Evolutionary conservation across 108 stramenopile genomes (phyloP).

Genomic region (Cyclotella atomus): DNA sequence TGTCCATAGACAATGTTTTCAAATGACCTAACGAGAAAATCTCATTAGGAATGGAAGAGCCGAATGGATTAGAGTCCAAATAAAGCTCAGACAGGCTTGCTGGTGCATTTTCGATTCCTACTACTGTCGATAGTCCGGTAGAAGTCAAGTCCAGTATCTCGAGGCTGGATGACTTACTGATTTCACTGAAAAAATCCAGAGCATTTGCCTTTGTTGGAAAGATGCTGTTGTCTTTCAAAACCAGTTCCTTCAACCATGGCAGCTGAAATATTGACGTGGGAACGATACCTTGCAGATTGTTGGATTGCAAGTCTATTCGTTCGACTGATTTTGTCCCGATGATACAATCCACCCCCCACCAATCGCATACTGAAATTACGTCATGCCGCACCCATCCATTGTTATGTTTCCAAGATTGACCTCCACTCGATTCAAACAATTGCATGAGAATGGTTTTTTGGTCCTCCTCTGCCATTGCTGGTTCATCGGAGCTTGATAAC

Average conservation of each 20-base stretch:
- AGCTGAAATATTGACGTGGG: slow-evolving; percentile 14
- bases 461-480: not conserved
- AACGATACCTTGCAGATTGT: slow-evolving; percentile 20
- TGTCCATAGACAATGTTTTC: slow-evolving; percentile 10
- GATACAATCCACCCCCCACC: slow-evolving; percentile 26
- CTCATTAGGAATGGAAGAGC: slow-evolving; percentile 22
- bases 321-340: not conserved
- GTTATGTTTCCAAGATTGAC: slow-evolving; percentile 11
- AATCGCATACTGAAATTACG: slow-evolving; percentile 20
- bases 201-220: slow-evolving; percentile 1
- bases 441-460: slow-evolving; percentile 30
- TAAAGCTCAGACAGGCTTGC: slow-evolving; percentile 12
- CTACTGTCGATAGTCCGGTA: slow-evolving; percentile 8
- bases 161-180: not conserved
- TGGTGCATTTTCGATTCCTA: slow-evolving; percentile 18
- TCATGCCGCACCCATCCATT: slow-evolving; percentile 15
- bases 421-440: slow-evolving; percentile 16
- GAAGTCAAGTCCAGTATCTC: slow-evolving; percentile 25
- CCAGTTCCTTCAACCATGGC: slow-evolving; percentile 5
- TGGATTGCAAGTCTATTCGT: slow-evolving; percentile 12
- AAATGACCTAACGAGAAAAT: slow-evolving; percentile 12
- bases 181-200: slow-evolving; percentile 19
- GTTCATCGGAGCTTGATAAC: not conserved
- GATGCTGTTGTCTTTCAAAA: slow-evolving; percentile 22
- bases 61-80: slow-evolving; percentile 15